Evolutionary conservation across 305 asterid species (phyloP), one percentile per base, ranked within the genome.

Genomic region (Fraxinus xanthoxyloides): DNA sequence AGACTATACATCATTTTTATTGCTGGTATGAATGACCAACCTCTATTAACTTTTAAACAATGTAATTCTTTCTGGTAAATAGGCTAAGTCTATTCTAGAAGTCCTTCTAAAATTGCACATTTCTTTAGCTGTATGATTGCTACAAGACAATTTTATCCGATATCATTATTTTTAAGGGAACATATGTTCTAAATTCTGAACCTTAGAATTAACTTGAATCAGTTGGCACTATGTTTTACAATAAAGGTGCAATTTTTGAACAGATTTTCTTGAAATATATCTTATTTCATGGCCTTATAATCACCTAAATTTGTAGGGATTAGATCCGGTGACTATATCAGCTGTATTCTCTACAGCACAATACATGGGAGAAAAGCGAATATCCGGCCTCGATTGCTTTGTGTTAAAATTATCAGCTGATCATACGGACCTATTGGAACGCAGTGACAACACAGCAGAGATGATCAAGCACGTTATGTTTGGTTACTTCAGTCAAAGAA

Each of bases 401-500:
- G 97, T 89, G 48, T 89, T 94, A 10, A 92, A 94, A 75, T 83
- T 94, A 69, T 94, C 94, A 0, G 90, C 98, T 2, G 90, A 88
- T 83, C 86, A 87, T 4, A 75, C 83, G 1, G 96, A 94, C 80
- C 91, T 94, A 3, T 87, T 88, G 2, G 97, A 92, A 80, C 83
- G 97, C 28, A 90, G 97, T 63, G 97, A 92, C 87, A 90, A 82
- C 88, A 89, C 94, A 4, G 97, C 97, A 4, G 98, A 94, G 89
- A 94, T 91, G 91, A 92, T 94, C 87, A 92, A 94, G 81, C 97
- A 94, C 82, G 89, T 89, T 12, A 78, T 90, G 36, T 85, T 90
- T 4, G 97, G 97, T 46, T 92, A 91, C 90, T 94, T 94, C 79
- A 91, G 94, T 92, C 97, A 92, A 82, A 87, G 90, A 84, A 92